Conservation (phyloP, 345 rosid species). For the Adansonia digitata region DNA sequence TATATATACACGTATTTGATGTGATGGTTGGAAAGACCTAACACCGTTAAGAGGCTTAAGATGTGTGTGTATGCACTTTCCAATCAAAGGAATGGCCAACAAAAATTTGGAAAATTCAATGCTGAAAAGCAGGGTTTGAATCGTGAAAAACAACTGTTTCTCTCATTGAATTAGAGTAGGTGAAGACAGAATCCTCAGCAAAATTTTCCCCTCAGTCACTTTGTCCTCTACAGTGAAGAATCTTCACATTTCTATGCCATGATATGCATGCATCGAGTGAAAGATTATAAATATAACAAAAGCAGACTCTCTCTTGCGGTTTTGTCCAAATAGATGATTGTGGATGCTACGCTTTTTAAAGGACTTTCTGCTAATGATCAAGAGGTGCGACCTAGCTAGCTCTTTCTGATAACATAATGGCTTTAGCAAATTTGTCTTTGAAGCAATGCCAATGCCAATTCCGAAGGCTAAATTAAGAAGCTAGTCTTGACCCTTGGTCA, state of each 20-base stretch:
- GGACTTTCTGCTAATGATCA: neutral
- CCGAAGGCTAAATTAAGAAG: neutral
- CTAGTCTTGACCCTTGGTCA: neutral
- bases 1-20: neutral
- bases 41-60: neutral
- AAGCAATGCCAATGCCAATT: neutral
- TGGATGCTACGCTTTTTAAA: neutral
- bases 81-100: slow-evolving; percentile 14
- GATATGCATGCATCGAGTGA: slow-evolving; percentile 9
- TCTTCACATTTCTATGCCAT: slow-evolving; percentile 20
- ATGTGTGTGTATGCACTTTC: neutral
- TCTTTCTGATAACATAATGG: neutral
- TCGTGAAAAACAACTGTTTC: slow-evolving; percentile 7
- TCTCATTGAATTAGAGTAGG: neutral
- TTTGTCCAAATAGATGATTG: neutral
- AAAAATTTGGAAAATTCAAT: slow-evolving; percentile 9
- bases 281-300: neutral
- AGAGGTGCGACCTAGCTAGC: neutral
- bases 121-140: slow-evolving; percentile 2
- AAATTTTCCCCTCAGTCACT: neutral
- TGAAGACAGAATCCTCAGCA: neutral
- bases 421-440: neutral
- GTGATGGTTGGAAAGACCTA: slow-evolving; percentile 6
- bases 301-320: slow-evolving; percentile 4
- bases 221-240: slow-evolving; percentile 14